Evolutionary conservation across 208 protist genomes (phyloP).

Genomic region (Phytomonas francai): DNA sequence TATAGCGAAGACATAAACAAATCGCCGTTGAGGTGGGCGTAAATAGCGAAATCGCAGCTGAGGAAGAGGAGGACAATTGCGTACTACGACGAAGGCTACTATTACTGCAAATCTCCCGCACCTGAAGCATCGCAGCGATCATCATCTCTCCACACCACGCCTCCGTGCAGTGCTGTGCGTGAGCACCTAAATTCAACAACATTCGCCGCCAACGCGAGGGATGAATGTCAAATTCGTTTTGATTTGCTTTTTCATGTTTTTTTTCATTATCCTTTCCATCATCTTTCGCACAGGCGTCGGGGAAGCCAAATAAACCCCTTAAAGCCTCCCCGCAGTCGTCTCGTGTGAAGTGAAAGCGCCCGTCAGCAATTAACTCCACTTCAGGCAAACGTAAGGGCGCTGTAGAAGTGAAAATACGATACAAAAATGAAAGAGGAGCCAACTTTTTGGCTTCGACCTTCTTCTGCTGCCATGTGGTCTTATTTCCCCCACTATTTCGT

Average conservation of each 20-base stretch:
- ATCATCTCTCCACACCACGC: constrained; percentile 54
- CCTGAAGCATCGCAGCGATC: constrained; percentile 29
- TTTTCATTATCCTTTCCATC: too few species aligned
- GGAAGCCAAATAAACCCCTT: not conserved
- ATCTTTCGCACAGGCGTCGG: too few species aligned
- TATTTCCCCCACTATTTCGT: too few species aligned
- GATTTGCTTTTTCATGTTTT: too few species aligned
- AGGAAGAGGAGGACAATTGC: not conserved
- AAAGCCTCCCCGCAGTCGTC: not conserved
- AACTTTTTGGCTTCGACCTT: not conserved
- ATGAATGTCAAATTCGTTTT: too few species aligned
- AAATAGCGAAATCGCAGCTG: not conserved
- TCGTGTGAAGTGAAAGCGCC: not conserved
- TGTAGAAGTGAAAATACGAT: not conserved
- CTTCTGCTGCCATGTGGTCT: too few species aligned
- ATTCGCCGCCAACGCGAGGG: constrained; percentile 24
- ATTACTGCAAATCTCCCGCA: constrained; percentile 6
- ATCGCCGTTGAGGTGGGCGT: constrained; percentile 17
- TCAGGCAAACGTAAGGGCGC: not conserved
- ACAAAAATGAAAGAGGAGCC: not conserved
- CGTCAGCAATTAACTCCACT: not conserved
- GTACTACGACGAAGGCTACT: not conserved
- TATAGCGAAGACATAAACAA: constrained; percentile 68
- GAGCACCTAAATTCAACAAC: constrained; percentile 41
- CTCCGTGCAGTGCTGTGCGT: constrained; percentile 21